Base-by-base conservation (phyloP, 768 basidiomycete species). In the Amanita molliuscula region DNA sequence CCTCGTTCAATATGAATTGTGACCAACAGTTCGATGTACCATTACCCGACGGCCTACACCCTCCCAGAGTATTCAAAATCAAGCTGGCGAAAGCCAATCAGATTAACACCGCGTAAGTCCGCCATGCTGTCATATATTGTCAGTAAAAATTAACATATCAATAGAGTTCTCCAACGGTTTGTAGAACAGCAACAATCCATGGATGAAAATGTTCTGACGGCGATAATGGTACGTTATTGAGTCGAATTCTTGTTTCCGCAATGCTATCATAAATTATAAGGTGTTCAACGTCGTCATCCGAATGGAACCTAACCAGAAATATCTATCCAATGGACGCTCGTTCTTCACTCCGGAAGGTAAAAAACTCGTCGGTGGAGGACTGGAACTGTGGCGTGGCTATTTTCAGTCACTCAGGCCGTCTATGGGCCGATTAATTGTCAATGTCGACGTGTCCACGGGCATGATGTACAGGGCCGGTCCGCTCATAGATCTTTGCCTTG, bases 341-440 rank as follows among this genome's bases (percentile, higher is more conserved):
- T 88, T 90, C 65, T 90, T 82, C 62, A 83, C 81, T 0, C 63
- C 75, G 20, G 61, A 65, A 1, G 84, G 79, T 48, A 72, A 65
- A 6, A 73, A 67, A 40, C 58, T 64, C 25, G 69, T 87, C 20
- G 82, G 85, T 0, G 59, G 62, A 0, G 87, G 88, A 0, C 70
- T 90, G 2, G 73, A 78, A 13, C 70, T 88, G 0, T 86, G 85
- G 84, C 73, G 87, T 3, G 88, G 88, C 0, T 88, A 84, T 49
- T 88, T 90, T 64, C 88, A 89, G 59, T 84, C 82, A 0, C 74
- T 88, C 10, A 73, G 88, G 16, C 86, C 86, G 3, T 77, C 76
- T 0, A 72, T 79, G 11, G 79, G 78, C 0, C 67, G 67, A 0
- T 74, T 90, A 57, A 62, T 88, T 23, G 68, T 89, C 55, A 90